Evolutionary conservation across 805 yeast species (phyloP).

Genomic region (Candida arabinofermentans): DNA sequence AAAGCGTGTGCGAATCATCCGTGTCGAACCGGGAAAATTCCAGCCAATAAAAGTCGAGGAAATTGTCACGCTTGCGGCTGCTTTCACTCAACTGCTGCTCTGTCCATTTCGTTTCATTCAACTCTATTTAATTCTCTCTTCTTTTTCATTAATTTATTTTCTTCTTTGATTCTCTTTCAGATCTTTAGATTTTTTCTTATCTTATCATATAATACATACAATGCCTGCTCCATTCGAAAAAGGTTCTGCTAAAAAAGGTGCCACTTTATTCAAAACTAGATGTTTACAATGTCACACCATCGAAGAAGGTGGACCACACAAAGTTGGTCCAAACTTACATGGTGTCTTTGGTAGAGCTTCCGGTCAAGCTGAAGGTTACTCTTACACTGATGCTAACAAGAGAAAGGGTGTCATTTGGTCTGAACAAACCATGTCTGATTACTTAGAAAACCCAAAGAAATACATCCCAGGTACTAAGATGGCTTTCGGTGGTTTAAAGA

Average conservation of each 20-base stretch:
- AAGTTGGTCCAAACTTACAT: slow-evolving; percentile 98
- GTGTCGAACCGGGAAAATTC: too few relatives aligned
- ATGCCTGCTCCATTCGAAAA: slow-evolving; percentile 42
- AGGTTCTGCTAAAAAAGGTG: slow-evolving; percentile 89
- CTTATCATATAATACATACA: slow-evolving; percentile 3
- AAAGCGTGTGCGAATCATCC: too few relatives aligned
- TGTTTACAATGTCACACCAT: slow-evolving; percentile 98
- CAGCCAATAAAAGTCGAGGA: neutral
- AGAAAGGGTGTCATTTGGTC: slow-evolving; percentile 88
- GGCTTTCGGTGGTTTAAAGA: slow-evolving; percentile 99
- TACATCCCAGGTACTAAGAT: slow-evolving; percentile 99
- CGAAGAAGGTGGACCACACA: slow-evolving; percentile 94
- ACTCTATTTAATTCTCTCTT: neutral
- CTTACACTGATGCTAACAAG: slow-evolving; percentile 98
- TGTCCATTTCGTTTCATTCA: neutral
- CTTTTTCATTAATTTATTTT: neutral
- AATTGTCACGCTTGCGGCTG: neutral
- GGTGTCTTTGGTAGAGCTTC: slow-evolving; percentile 92
- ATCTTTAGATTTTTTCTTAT: neutral
- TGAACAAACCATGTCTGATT: slow-evolving; percentile 86
- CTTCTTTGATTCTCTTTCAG: neutral
- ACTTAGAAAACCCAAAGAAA: slow-evolving; percentile 99
- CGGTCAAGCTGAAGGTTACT: slow-evolving; percentile 89
- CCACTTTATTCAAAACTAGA: slow-evolving; percentile 97
- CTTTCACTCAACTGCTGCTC: neutral